Conservation (phyloP, 345 rosid species). For the Salix purpurea region DNA sequence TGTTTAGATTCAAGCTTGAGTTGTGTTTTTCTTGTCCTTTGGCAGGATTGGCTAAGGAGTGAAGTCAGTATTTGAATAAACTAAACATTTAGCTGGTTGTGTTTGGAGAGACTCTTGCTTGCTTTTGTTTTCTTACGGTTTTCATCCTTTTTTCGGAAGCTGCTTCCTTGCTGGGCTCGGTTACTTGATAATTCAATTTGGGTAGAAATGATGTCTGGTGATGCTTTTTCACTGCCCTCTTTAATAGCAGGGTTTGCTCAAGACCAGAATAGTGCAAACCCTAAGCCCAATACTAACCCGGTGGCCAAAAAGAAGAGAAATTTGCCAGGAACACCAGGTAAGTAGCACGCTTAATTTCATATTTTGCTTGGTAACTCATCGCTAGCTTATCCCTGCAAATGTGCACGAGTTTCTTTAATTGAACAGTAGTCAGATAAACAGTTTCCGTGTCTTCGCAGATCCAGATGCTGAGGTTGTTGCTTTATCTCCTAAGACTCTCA, state of each 20-base stretch:
- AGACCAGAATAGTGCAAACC: conserved; percentile 41
- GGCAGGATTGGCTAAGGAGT: conserved; percentile 42
- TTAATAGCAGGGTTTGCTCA: conserved; percentile 46
- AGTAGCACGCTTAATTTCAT: background rate
- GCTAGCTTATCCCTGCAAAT: background rate
- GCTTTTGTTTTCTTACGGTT: conserved; percentile 39
- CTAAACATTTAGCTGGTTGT: conserved; percentile 47
- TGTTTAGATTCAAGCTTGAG: conserved; percentile 37
- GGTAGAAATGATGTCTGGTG: conserved; percentile 57
- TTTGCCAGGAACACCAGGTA: conserved; percentile 95
- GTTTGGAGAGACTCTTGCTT: conserved; percentile 41
- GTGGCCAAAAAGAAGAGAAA: conserved; percentile 74
- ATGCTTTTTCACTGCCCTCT: conserved; percentile 50
- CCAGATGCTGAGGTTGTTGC: conserved; percentile 98
- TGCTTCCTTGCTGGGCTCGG: conserved; percentile 32
- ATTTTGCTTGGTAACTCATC: no score
- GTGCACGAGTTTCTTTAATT: background rate
- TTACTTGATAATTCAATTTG: background rate
- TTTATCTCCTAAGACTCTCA: conserved; percentile 78
- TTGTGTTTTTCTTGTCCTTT: conserved; percentile 62
- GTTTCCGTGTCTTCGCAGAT: conserved; percentile 38
- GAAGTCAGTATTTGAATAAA: conserved; percentile 41
- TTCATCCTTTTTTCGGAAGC: conserved; percentile 33
- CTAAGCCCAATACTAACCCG: conserved; percentile 57
- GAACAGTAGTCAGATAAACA: background rate